Evolutionary conservation across 768 basidiomycete species (phyloP), one percentile per base, ranked within the genome.

Genomic region (Suillus subluteus): DNA sequence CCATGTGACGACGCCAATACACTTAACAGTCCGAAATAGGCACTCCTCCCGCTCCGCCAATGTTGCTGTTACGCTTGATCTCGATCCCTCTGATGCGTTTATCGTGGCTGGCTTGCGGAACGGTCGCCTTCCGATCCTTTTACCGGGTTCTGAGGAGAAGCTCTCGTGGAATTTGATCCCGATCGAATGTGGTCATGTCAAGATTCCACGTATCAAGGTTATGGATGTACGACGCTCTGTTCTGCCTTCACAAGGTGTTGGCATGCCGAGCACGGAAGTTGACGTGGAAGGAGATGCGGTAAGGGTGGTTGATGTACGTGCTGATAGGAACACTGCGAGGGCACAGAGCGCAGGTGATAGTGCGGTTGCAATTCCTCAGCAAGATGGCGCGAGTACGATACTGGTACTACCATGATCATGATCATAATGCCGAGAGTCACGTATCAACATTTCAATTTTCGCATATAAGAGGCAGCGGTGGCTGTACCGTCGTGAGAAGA

Each of bases 31-130:
- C 66, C 87, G 95, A 73, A 94, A 94, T 75, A 78, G 85, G 64
- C 84, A 89, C 66, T 82, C 85, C 4, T 80, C 81, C 9, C 84
- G 88, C 43, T 86, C 93, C 3, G 90, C 91, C 0, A 89, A 88
- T 68, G 76, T 96, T 41, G 81, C 86, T 13, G 83, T 95, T 11
- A 86, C 90, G 41, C 82, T 96, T 37, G 95, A 97, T 63, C 83
- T 88, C 1, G 88, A 90, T 67, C 69, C 79, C 18, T 78, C 84
- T 15, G 92, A 93, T 50, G 82, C 84, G n/a, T 97, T 98, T 76
- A 87, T 96, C 18, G 86, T 95, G 52, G 86, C 92, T 3, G 96
- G 96, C 0, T 74, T 91, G 43, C 82, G 92, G 58, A 85, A 81
- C 59, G 87, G 88, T 4, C 84, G 88, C 12, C 69, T 94, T 11